These are phyloP conservation scores for Xylariaceae sp. DNA, from an alignment of 2,329 filamentous ascomycete genomes.

Conservation along the genomic window DNA sequence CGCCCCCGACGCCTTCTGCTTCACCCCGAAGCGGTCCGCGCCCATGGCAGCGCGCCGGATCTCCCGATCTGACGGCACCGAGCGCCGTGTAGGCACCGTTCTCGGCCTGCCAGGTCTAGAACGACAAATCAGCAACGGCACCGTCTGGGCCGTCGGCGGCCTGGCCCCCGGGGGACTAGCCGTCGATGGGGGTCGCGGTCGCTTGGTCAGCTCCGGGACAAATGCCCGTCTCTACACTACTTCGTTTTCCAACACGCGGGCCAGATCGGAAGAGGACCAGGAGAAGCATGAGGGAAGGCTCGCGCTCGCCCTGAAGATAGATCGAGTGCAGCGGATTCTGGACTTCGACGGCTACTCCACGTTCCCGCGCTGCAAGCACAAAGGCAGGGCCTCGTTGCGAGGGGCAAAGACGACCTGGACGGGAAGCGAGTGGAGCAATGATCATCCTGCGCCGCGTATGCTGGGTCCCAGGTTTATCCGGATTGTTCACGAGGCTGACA, in stretches of 20 bases:
- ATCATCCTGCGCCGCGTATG: conserved; percentile 27
- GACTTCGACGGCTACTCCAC: conserved; percentile 47
- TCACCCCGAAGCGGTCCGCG: conserved; percentile 34
- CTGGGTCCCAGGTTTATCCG: neutral
- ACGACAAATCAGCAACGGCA: conserved; percentile 64
- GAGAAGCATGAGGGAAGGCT: conserved; percentile 74
- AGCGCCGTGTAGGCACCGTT: conserved; percentile 34
- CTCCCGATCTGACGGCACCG: conserved; percentile 35
- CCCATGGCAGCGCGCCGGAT: conserved; percentile 32
- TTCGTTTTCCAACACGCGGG: conserved; percentile 47
- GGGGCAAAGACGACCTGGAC: conserved; percentile 46
- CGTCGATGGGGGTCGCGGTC: conserved; percentile 65
- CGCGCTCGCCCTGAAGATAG: conserved; percentile 79
- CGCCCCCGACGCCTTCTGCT: conserved; percentile 48
- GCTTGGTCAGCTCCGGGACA: conserved; percentile 68
- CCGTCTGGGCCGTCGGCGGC: conserved; percentile 80
- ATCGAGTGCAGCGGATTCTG: conserved; percentile 69
- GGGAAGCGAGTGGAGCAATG: conserved; percentile 44
- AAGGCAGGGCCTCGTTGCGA: conserved; percentile 28
- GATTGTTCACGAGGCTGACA: conserved; percentile 10
- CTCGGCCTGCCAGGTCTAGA: conserved; percentile 35
- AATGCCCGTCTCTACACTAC: conserved; percentile 68
- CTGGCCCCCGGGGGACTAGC: conserved; percentile 58
- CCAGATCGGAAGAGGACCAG: conserved; percentile 59
- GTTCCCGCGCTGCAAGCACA: conserved; percentile 34